These are phyloP conservation scores for Apiotrichum montevideense DNA, from an alignment of 1,284 basidiomycete genomes.

Conservation along the genomic window DNA sequence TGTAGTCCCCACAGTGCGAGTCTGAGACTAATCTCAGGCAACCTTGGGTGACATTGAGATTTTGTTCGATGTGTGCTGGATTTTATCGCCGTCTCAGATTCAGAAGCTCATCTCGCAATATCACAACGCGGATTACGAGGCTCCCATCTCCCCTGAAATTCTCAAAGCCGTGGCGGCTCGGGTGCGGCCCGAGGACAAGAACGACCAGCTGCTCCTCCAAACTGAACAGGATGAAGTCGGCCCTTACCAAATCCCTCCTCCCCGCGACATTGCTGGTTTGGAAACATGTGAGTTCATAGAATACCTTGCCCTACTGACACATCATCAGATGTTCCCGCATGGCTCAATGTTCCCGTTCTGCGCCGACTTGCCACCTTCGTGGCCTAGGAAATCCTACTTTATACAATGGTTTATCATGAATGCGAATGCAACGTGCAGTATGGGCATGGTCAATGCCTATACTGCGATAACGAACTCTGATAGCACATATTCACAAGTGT, in stretches of 20 bases:
- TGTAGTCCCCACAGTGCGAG: constrained; percentile 18
- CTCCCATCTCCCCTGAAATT: constrained; percentile 93
- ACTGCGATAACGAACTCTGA: too few relatives aligned
- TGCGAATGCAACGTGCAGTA: not conserved
- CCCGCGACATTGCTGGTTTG: constrained; percentile 43
- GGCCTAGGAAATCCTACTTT: constrained; percentile 14
- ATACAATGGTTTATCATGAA: constrained; percentile 5
- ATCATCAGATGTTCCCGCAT: constrained; percentile 33
- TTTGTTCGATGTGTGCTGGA: constrained; percentile 99
- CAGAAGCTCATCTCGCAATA: constrained; percentile 98
- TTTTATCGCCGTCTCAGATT: constrained; percentile 98
- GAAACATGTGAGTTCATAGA: constrained; percentile 42
- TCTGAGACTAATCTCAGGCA: constrained; percentile 49
- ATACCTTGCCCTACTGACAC: not conserved
- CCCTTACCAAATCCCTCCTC: constrained; percentile 51
- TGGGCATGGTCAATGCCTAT: too few relatives aligned
- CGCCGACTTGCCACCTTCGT: constrained; percentile 37
- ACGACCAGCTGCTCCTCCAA: constrained; percentile 86
- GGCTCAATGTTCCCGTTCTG: constrained; percentile 35
- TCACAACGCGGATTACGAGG: constrained; percentile 88
- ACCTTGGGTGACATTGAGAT: constrained; percentile 93
- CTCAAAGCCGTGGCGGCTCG: constrained; percentile 90
- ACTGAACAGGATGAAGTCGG: constrained; percentile 94
- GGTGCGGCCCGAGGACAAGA: constrained; percentile 88
- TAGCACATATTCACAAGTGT: too few relatives aligned